Evolutionary conservation across 2,329 filamentous ascomycete species (phyloP), one percentile per base, ranked within the genome.

Genomic region (Ceratocystis huliohia): DNA sequence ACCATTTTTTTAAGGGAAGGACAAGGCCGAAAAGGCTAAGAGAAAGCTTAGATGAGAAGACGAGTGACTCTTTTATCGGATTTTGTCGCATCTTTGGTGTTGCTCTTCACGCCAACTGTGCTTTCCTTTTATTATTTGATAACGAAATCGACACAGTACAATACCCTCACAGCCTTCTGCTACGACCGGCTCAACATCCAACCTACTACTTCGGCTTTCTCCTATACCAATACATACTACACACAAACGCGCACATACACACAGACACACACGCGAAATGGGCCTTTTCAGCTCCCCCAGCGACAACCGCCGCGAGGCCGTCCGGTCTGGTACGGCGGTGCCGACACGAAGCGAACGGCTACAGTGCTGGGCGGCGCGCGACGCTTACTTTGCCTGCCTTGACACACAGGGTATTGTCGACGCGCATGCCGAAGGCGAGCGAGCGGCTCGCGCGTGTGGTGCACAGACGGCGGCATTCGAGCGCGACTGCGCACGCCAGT

Each of bases 361-460:
- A 72, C 81, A 83, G 73, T 99, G 94, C 84, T 99, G 93, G 88
- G 88, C 91, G 72, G 86, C 88, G 61, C 86, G 94, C 71, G 94
- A 99, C 78, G 77, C 78, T 69, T 97, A 94, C 81, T 97, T 96
- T 76, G 78, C 80, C 70, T 99, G 94, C 73, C 82, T 99, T 59
- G 91, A 97, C 77, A 82, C 82, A 70, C 82, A 91, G 79, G 78
- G 82, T 73, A 93, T 99, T 71, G 75, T 96, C 70, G 92, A 99
- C 76, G 76, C 80, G 20, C 71, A 64, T 50, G 69, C 63, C n/a
- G 73, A 74, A 22, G 72, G 73, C 69, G 72, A 73, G n/a, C 73
- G 72, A 5, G 76, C 77, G 44, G 74, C 75, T 62, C 71, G 69
- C 5, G 73, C 75, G 1, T 82, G 80, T 69, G 74, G 74, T 28